phyloP scores from a whole-genome alignment of 768 basidiomycete genomes.

The Agrocybe chaxingu region DNA sequence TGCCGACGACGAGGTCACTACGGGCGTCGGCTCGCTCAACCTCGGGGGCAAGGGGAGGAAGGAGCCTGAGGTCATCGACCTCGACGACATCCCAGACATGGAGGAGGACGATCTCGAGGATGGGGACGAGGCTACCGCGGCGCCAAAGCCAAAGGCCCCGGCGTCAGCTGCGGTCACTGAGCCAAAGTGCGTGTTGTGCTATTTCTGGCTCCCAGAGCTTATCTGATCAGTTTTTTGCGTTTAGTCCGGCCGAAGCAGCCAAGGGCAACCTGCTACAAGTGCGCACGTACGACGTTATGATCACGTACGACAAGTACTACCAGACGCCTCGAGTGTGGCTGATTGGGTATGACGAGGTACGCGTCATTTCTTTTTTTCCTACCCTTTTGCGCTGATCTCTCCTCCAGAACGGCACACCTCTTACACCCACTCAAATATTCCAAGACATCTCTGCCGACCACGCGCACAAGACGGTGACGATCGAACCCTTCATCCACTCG shows the following conservation, averaged over 20 bases:
- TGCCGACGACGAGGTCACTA: constrained; percentile 56
- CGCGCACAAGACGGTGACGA: constrained; percentile 97
- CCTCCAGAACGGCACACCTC: constrained; percentile 76
- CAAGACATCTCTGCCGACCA: constrained; percentile 97
- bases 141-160: constrained; percentile 50
- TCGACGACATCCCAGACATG: constrained; percentile 99
- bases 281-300: constrained; percentile 98
- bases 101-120: constrained; percentile 81
- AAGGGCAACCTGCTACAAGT: constrained; percentile 90
- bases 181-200: constrained; percentile 40
- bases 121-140: constrained; percentile 82
- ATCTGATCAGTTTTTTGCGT: background rate
- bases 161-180: constrained; percentile 30
- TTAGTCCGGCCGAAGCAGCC: constrained; percentile 59
- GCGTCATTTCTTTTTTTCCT: constrained; percentile 3
- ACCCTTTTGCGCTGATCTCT: constrained; percentile 7
- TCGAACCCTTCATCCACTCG: constrained; percentile 97
- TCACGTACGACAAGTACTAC: constrained; percentile 99
- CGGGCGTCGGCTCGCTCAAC: constrained; percentile 43
- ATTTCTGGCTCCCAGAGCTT: background rate
- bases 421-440: constrained; percentile 90
- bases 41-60: constrained; percentile 30
- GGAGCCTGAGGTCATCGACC: constrained; percentile 72
- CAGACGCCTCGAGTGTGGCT: constrained; percentile 98
- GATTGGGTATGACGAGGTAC: constrained; percentile 93